phyloP scores from a whole-genome alignment of 1,284 basidiomycete species.

The Malassezia vespertilionis region DNA sequence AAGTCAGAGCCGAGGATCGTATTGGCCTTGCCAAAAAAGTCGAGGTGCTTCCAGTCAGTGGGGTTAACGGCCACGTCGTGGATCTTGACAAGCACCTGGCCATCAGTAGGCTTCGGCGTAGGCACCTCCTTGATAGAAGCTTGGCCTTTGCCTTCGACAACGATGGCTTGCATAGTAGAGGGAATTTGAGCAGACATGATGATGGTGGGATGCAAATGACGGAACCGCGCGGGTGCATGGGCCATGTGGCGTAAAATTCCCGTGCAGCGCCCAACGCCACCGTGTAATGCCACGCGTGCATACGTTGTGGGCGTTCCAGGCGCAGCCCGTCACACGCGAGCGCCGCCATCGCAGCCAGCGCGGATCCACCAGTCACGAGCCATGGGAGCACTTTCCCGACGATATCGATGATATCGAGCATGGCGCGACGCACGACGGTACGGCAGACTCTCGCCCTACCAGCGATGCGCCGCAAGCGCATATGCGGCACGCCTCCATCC shows the following conservation, averaged over 20 bases:
- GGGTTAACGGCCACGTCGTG: conserved; percentile 38
- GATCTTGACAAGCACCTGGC: conserved; percentile 29
- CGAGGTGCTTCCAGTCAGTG: conserved; percentile 47
- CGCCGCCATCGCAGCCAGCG: not conserved
- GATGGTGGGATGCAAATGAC: too few relatives aligned
- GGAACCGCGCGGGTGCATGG: too few relatives aligned
- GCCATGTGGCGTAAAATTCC: too few relatives aligned
- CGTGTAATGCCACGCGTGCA: not conserved
- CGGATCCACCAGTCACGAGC: too few relatives aligned
- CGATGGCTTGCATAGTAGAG: conserved; percentile 28
- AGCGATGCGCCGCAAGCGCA: not conserved
- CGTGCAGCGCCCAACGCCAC: too few relatives aligned
- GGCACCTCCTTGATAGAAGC: conserved; percentile 26
- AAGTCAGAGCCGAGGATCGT: conserved; percentile 55
- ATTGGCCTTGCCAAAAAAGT: conserved; percentile 41
- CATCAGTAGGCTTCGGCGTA: conserved; percentile 24
- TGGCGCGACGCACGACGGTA: too few relatives aligned
- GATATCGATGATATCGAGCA: too few relatives aligned
- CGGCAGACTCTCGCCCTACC: too few relatives aligned
- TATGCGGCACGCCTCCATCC: not conserved
- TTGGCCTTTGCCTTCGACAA: conserved; percentile 23
- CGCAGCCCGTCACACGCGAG: conserved; percentile 12
- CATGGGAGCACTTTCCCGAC: too few relatives aligned
- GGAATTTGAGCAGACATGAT: conserved; percentile 7
- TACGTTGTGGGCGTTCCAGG: conserved; percentile 13